These are phyloP conservation scores for Mycena filopes DNA, from an alignment of 768 basidiomycete species.

Conservation along the genomic window DNA sequence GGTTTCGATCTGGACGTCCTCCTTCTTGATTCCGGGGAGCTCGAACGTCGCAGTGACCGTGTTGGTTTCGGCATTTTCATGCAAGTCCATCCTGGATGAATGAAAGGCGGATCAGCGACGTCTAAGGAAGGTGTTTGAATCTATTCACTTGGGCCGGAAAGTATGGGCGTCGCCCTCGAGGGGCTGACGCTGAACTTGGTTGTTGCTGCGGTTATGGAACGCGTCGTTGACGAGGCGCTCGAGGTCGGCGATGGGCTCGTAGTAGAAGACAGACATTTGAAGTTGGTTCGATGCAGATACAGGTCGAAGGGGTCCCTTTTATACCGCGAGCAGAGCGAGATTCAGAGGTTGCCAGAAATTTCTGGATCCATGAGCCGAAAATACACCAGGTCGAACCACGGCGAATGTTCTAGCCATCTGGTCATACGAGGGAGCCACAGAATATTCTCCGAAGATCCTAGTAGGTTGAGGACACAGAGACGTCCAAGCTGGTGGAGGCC, in stretches of 20 bases:
- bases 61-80: slow-evolving; percentile 59
- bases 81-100: slow-evolving; percentile 60
- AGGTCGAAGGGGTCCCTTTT: slow-evolving; percentile 4
- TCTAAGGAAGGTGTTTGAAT: neutral
- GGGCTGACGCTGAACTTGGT: slow-evolving; percentile 4
- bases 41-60: slow-evolving; percentile 67
- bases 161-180: slow-evolving; percentile 32
- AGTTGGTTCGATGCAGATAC: neutral
- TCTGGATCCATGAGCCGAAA: neutral
- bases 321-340: slow-evolving; percentile 6
- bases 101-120: neutral
- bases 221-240: slow-evolving; percentile 53
- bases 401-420: slow-evolving; percentile 15
- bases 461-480: too few relatives aligned
- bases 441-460: too few relatives aligned
- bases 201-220: slow-evolving; percentile 27
- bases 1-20: slow-evolving; percentile 63
- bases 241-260: slow-evolving; percentile 54
- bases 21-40: slow-evolving; percentile 63
- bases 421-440: too few relatives aligned
- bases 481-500: too few relatives aligned
- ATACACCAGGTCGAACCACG: neutral
- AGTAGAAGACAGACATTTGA: slow-evolving; percentile 34
- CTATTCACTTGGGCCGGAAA: slow-evolving; percentile 46
- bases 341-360: neutral